Evolutionary conservation across 139 green algal species (phyloP), one percentile per base, ranked within the genome.

Genomic region (Trebouxia sp.): DNA sequence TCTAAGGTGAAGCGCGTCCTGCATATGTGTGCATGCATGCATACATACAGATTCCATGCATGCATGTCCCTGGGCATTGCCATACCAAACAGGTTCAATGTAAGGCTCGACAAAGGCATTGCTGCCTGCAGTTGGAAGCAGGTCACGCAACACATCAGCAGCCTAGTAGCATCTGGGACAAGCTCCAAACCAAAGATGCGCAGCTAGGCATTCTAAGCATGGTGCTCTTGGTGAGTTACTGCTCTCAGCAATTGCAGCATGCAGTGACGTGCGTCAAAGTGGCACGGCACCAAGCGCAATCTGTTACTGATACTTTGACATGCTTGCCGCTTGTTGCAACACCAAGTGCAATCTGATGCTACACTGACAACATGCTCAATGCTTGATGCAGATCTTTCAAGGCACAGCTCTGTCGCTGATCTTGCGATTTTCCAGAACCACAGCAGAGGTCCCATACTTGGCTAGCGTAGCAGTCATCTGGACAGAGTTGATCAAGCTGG

Each of bases 401-500:
- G 86, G 87, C 58, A 92, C 87, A 5, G 81, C 84, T 6, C 65
- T 91, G 70, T 86, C 81, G 6, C 76, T 92, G 30, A 80, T 80
- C 39, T 76, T 92, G 56, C 85, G 89, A 3, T 88, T 84, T 48
- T 90, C 85, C 1, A 76, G 82, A 30, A 87, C 83, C 12, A 24
- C 42, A 0, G 6, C 38, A 0, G 89, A 85, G 24, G 38, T 78
- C 6, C 66, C 56, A 15, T 92, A 92, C 72, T 82, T 92, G 6
- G 81, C 83, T 11, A 89, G 85, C 0, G 87, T 90, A 24, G 85
- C 88, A 1, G 84, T 89, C 11, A 81, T 86, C n/a, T 75, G 78
- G 22, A 88, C 88, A 11, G 88, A 92, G 83, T 20, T 79, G 26
- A 84, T 88, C 39, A 92, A 92, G 80, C 74, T 92, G 48, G 14